phyloP scores from a whole-genome alignment of 345 rosid genomes.

The Toxicodendron radicans region DNA sequence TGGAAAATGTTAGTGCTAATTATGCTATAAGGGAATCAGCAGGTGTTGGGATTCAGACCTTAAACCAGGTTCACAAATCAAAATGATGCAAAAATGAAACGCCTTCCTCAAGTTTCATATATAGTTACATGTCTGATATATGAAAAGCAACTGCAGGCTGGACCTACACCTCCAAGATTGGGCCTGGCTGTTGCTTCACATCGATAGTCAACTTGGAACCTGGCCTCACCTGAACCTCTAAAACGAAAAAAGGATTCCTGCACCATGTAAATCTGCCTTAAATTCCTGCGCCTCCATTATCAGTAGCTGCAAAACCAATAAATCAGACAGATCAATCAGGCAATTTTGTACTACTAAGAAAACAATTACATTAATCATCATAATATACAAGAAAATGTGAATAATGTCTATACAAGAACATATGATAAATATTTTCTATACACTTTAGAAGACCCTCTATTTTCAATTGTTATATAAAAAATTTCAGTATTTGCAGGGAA shows the following conservation, averaged over 20 bases:
- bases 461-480: background rate
- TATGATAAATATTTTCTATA: background rate
- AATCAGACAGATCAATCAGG: background rate
- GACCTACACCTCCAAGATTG: too few species aligned
- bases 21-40: too few species aligned
- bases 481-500: background rate
- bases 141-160: too few species aligned
- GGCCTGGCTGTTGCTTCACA: background rate
- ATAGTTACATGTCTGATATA: background rate
- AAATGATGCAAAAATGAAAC: background rate
- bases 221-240: background rate
- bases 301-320: constrained; percentile 10
- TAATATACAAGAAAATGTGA: background rate
- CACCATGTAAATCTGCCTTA: background rate
- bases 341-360: background rate
- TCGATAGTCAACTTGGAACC: background rate
- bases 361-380: background rate
- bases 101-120: background rate
- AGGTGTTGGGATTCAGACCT: too few species aligned
- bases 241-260: background rate
- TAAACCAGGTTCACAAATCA: background rate
- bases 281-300: background rate
- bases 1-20: too few species aligned
- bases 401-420: background rate
- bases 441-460: background rate